phyloP scores from a whole-genome alignment of 2,329 filamentous ascomycete species.

The Neophaeococcomyces aloes region DNA sequence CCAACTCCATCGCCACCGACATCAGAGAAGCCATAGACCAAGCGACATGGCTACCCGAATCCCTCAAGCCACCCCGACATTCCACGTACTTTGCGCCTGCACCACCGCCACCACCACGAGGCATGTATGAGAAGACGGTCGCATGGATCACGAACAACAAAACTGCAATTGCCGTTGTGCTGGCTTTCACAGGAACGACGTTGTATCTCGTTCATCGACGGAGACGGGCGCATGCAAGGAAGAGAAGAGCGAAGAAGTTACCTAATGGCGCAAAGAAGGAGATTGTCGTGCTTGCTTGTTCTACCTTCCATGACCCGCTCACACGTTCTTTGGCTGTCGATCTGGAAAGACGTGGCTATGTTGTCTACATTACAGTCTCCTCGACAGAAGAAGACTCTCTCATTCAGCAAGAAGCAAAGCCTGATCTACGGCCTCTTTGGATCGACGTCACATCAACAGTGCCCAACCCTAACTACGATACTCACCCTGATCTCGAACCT shows the following conservation, averaged over 20 bases:
- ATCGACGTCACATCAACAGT: conserved; percentile 65
- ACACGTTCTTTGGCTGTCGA: conserved; percentile 75
- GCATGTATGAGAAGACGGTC: conserved; percentile 47
- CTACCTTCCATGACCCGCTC: conserved; percentile 63
- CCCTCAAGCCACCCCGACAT: conserved; percentile 46
- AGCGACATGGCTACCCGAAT: conserved; percentile 60
- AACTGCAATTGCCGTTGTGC: conserved; percentile 58
- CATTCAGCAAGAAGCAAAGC: conserved; percentile 60
- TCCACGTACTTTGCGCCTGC: conserved; percentile 15
- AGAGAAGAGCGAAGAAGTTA: conserved; percentile 66
- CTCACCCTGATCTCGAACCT: conserved; percentile 21
- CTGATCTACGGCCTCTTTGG: conserved; percentile 70
- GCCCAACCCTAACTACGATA: conserved; percentile 17
- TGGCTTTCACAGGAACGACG: conserved; percentile 60
- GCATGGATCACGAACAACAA: conserved; percentile 66
- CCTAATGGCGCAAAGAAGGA: conserved; percentile 77
- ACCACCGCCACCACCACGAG: conserved; percentile 33
- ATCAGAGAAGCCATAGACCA: conserved; percentile 59
- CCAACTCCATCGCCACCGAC: conserved; percentile 62
- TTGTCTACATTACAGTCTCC: conserved; percentile 82
- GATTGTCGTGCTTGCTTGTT: conserved; percentile 81
- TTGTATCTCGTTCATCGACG: conserved; percentile 49
- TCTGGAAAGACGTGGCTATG: conserved; percentile 80
- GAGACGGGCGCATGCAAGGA: conserved; percentile 48
- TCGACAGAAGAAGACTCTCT: conserved; percentile 74